Evolutionary conservation across 2,329 filamentous ascomycete species (phyloP), one percentile per base, ranked within the genome.

Genomic region (Helotiales sp.): DNA sequence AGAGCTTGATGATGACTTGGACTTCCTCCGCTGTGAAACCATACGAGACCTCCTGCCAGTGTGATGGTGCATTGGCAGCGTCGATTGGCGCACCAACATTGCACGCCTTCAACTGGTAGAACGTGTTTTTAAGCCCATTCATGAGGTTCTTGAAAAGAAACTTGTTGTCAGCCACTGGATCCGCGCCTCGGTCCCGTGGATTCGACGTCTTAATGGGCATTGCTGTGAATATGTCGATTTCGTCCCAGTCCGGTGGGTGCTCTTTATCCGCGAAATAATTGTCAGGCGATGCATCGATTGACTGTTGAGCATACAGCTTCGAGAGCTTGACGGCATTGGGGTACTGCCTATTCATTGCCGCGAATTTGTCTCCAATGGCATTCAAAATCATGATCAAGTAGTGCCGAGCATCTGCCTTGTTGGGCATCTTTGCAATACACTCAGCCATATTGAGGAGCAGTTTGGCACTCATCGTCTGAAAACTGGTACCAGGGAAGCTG

Each of bases 401-500:
- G 78, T 98, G 94, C 6, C 96, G 90, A 26, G 96, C 96, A 78
- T 99, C 95, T 50, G 91, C 89, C 81, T 98, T 99, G 77, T 97
- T 93, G 22, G 91, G 91, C 73, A 99, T 86, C 78, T 95, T 97
- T 0, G 94, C 93, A 76, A 99, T 99, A 78, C 93, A 97, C 75
- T 99, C 96, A 0, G 95, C 96, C 93, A 99, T 96, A 78, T 99
- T 99, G 13, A 99, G 84, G 0, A 99, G 83, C 2, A 99, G 84
- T 79, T 98, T 99, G 0, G 96, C 96, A 74, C 96, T 98, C 96
- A 99, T 99, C 0, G 96, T 99, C 79, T 99, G 96, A 77, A 99
- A 99, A 79, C 95, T 99, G 0, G 96, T 98, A 8, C 96, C 96
- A 0, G 96, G 96, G 70, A 97, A 97, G 70, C 93, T 93, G 78